These are phyloP conservation scores for Citrus inodora DNA, from an alignment of 345 rosid genomes.

Conservation along the genomic window DNA sequence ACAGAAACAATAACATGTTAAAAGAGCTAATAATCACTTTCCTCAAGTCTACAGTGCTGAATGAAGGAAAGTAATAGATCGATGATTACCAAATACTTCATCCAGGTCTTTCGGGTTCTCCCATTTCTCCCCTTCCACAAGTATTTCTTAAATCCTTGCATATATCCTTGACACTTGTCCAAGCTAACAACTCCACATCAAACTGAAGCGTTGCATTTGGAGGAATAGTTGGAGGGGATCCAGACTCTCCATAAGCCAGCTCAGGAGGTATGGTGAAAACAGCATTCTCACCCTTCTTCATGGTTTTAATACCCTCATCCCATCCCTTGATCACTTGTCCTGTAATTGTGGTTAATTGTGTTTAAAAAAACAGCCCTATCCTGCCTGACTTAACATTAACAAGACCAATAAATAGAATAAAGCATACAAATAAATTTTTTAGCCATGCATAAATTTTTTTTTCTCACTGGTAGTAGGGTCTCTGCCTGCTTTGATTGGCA, in stretches of 20 bases:
- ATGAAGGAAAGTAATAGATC: too few species aligned
- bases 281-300: constrained; percentile 92
- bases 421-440: too few species aligned
- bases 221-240: constrained; percentile 89
- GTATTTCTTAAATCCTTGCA: constrained; percentile 75
- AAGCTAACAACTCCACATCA: constrained; percentile 70
- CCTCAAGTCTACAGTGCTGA: background rate
- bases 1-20: background rate
- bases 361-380: too few species aligned
- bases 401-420: too few species aligned
- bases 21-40: background rate
- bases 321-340: constrained; percentile 96
- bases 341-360: constrained; percentile 10
- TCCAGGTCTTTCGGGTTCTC: constrained; percentile 76
- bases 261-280: constrained; percentile 74
- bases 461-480: too few species aligned
- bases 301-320: constrained; percentile 92
- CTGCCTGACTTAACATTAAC: too few species aligned
- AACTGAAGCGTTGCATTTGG: constrained; percentile 82
- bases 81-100: constrained; percentile 62
- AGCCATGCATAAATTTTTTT: too few species aligned
- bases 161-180: constrained; percentile 77
- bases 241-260: constrained; percentile 82
- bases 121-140: constrained; percentile 71
- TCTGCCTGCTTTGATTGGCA: too few species aligned